Evolutionary conservation across 2,329 filamentous ascomycete species (phyloP), one percentile per base, ranked within the genome.

Genomic region (Fragosphaeria purpurea): DNA sequence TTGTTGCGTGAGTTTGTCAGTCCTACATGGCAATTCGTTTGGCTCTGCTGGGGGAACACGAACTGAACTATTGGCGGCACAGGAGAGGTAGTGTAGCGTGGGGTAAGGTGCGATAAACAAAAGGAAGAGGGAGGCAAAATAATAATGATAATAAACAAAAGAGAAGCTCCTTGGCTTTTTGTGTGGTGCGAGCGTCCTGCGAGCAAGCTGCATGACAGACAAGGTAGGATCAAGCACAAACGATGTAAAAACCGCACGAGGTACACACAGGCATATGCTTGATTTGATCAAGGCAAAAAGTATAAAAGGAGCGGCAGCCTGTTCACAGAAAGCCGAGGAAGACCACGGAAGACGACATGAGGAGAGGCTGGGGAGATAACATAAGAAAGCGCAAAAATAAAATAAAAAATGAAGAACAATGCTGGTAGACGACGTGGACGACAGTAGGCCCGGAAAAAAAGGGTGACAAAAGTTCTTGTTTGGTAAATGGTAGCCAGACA

Each of bases 61-160:
- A 31, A 41, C 37, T 47, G 51, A 49, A 55, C 48, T 22, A 22
- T 22, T 55, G 53, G 53, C 44, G 46, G n/a, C 33, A 38, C 30
- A 22, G 11, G 47, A 38, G 35, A 37, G 11, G 32, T 39, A 8
- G 48, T 49, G 44, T 48, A 51, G 35, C 34, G 40, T 43, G 32
- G 34, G 50, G 38, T 34, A n/a, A 44, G 32, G 40, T 12, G 32
- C 52, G 43, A 54, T 38, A 52, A 42, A 54, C 34, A 41, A 40
- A 4, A 41, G 30, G 4, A 22, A 22, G 22, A 22, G 22, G 22
- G 22, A 22, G 22, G 22, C 22, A 22, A 22, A 22, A 22, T 22
- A 22, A 22, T 22, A 22, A 22, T 22, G 22, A 22, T 22, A 31
- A 40, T 37, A 37, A 37, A 50, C 47, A 49, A 37, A 9, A 22